Evolutionary conservation across 2,329 filamentous ascomycete species (phyloP), one percentile per base, ranked within the genome.

Genomic region (Microascus cirrosus): DNA sequence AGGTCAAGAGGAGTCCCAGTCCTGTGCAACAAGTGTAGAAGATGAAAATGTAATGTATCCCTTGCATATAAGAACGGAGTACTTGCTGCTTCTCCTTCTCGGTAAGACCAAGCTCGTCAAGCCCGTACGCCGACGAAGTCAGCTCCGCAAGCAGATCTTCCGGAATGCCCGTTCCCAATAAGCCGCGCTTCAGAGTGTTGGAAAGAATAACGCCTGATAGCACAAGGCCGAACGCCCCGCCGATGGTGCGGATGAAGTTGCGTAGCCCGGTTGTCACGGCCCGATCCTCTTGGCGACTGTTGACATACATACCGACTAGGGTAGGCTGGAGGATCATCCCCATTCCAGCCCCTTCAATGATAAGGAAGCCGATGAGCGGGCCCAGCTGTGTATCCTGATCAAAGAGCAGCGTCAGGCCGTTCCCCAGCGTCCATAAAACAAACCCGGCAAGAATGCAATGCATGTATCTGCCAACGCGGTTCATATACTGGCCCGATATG

Each of bases 201-300:
- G 68, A 66, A 7, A 70, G 59, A n/a, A 71, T 65, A 2, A 80
- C 79, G 1, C 80, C 80, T 0, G 78, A 80, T 10, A 84, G 69
- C 0, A 81, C 81, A 0, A 86, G 73, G 0, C 83, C 82, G 15
- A 77, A 73, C 73, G 25, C 82, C 15, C 71, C 71, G 11, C 72
- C 71, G 3, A 71, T 63, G 7, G 66, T 67, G 11, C 72, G 67
- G 35, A 71, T 63, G 53, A 74, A 73, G 57, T 73, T 73, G n/a
- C 72, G 67, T 24, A 70, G 63, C 0, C 69, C 68, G 2, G 69
- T 74, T 1, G 69, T 67, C 36, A 74, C 71, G 12, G 72, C 71
- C 0, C 71, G 67, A 45, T 71, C 68, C 32, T 68, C 66, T 48
- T 65, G 69, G 4, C 4, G 28, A 32, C 28, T 8, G 28, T 32